Evolutionary conservation across 2,329 filamentous ascomycete genomes (phyloP), one percentile per base, ranked within the genome.

Genomic region (Sporothrix globosa): DNA sequence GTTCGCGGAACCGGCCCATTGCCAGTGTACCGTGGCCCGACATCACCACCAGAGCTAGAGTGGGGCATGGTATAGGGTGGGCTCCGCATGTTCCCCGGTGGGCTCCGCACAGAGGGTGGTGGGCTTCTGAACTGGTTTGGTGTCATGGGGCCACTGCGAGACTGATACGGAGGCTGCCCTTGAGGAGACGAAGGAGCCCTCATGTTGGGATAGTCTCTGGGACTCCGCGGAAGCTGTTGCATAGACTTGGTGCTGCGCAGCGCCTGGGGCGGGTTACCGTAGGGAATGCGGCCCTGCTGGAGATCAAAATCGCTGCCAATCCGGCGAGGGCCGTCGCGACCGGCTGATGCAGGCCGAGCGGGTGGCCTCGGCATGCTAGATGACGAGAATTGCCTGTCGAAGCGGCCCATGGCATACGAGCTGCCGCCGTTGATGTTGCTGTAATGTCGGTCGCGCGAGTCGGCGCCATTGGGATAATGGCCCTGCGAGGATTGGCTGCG

Each of bases 151-250:
- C 67, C 60, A 17, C 68, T 30, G 50, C 70, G 63, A 1, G 63
- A 27, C 7, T 70, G 65, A 39, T 27, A 67, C n/a, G 39, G 46
- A 0, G 67, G 19, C 4, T n/a, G 39, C 11, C 44, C 27, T 17
- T 44, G 60, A 17, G 70, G 52, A 3, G 67, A 61, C n/a, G 27
- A 4, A 3, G 61, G 63, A 0, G 19, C 54, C 14, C 56, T 21
- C 48, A 44, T 46, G 21, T 39, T 24, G 6, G n/a, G 9, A 14
- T 44, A 30, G 27, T 72, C 68, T 48, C 65, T 46, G 13, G 58
- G 34, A 21, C 52, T 39, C 17, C 58, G 65, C 17, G 71, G 56
- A 21, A 72, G 68, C 30, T 72, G 66, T 44, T 72, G 71, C 71
- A 72, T 70, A 1, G 71, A 72, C 39, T 61, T 46, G 5, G 66